phyloP scores from a whole-genome alignment of 2,329 filamentous ascomycete species.

The Neofusicoccum umdonicola region DNA sequence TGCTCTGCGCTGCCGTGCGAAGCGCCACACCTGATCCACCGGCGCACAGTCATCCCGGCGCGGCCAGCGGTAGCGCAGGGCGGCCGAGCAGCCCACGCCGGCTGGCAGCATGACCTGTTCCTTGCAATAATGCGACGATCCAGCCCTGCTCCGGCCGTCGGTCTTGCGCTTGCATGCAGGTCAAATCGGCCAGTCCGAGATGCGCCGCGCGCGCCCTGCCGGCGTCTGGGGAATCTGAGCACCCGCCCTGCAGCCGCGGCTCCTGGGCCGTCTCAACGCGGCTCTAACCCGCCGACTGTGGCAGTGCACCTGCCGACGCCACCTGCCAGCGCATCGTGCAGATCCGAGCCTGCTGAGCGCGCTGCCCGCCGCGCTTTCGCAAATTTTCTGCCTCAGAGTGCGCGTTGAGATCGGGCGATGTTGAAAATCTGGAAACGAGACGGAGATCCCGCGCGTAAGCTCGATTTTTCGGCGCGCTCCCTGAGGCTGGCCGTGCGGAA shows the following conservation, averaged over 20 bases:
- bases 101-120: neutral
- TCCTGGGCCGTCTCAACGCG: neutral
- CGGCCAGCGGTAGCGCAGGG: constrained; percentile 7
- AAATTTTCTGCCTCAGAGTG: neutral
- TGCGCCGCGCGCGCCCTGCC: neutral
- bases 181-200: constrained; percentile 14
- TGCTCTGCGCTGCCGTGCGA: constrained; percentile 5
- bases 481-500: constrained; percentile 9
- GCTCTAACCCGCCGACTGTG: neutral
- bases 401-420: neutral
- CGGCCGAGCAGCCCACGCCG: neutral
- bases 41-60: constrained; percentile 13
- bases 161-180: neutral
- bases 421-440: constrained; percentile 13
- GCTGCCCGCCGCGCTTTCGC: neutral
- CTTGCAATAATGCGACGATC: constrained; percentile 9
- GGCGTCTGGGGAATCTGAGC: no score
- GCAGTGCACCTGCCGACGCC: neutral
- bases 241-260: neutral
- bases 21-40: constrained; percentile 15
- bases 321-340: constrained; percentile 12
- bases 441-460: constrained; percentile 14
- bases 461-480: neutral
- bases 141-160: neutral
- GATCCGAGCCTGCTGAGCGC: neutral